phyloP scores from a whole-genome alignment of 2,329 filamentous ascomycete species.

The Penicillium crustosum region DNA sequence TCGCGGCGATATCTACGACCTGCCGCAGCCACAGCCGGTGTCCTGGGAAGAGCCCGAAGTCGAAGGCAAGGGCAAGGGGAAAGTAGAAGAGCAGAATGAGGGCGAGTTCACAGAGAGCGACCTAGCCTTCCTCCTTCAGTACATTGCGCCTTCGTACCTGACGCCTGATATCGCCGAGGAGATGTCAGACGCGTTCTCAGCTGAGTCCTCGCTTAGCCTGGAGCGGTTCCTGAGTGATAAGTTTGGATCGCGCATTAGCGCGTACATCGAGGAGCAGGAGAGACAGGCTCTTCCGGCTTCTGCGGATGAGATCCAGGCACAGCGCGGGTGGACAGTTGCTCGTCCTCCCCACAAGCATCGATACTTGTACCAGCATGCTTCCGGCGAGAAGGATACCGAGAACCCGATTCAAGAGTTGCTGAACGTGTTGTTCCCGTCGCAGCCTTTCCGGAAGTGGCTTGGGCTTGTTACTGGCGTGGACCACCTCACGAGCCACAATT shows the following conservation, averaged over 20 bases:
- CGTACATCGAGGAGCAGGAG: conserved; percentile 69
- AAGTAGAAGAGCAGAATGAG: conserved; percentile 52
- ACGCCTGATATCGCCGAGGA: conserved; percentile 88
- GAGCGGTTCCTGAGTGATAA: conserved; percentile 74
- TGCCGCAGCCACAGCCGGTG: conserved; percentile 63
- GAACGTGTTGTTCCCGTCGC: conserved; percentile 77
- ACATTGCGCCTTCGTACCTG: conserved; percentile 84
- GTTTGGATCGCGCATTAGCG: conserved; percentile 70
- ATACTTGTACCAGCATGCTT: conserved; percentile 73
- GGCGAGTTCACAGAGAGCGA: conserved; percentile 71
- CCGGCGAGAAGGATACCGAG: conserved; percentile 32
- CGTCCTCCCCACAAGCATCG: conserved; percentile 93
- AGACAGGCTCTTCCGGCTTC: conserved; percentile 43
- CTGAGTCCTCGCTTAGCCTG: conserved; percentile 80
- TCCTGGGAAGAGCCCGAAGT: conserved; percentile 42
- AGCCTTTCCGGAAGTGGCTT: conserved; percentile 86
- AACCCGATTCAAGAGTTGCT: conserved; percentile 71
- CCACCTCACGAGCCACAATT: conserved; percentile 66
- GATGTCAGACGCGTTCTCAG: conserved; percentile 74
- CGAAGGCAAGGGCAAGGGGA: conserved; percentile 40
- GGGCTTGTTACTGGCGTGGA: conserved; percentile 73
- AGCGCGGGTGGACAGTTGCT: conserved; percentile 70
- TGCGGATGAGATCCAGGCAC: conserved; percentile 58
- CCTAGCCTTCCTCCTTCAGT: conserved; percentile 85
- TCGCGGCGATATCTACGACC: conserved; percentile 85